Conservation (phyloP, 257 asterid genomes). For the Echium plantagineum region DNA sequence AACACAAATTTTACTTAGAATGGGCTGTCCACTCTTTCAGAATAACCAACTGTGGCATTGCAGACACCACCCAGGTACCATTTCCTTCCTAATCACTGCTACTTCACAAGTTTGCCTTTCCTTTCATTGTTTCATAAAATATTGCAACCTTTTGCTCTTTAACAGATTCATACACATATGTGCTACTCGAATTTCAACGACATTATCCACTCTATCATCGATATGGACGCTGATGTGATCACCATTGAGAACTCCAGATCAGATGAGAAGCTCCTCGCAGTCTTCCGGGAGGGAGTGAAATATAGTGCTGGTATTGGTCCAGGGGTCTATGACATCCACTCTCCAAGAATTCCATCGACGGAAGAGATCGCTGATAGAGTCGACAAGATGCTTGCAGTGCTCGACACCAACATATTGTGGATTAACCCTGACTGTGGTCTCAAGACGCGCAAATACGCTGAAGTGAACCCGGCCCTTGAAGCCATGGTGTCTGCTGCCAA, state of each 20-base stretch:
- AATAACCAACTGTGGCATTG: slow-evolving; percentile 75
- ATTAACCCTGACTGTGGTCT: slow-evolving; percentile 98
- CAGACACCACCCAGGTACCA: slow-evolving; percentile 85
- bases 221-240: slow-evolving; percentile 98
- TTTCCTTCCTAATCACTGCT: slow-evolving; percentile 6
- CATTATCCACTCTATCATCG: slow-evolving; percentile 84
- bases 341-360: slow-evolving; percentile 84
- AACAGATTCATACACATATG: slow-evolving; percentile 98
- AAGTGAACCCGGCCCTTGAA: slow-evolving; percentile 73
- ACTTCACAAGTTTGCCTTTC: not conserved
- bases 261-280: slow-evolving; percentile 92
- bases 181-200: slow-evolving; percentile 99
- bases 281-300: slow-evolving; percentile 91
- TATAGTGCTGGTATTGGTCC: slow-evolving; percentile 98
- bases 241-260: slow-evolving; percentile 96
- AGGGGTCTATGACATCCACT: slow-evolving; percentile 94
- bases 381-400: slow-evolving; percentile 96
- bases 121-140: not conserved
- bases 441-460: slow-evolving; percentile 82
- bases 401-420: slow-evolving; percentile 92
- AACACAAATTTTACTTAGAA: slow-evolving; percentile 83
- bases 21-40: slow-evolving; percentile 99
- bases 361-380: slow-evolving; percentile 87
- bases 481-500: too few relatives aligned
- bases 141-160: not conserved